These are phyloP conservation scores for Capronia epimyces DNA, from an alignment of 2,329 filamentous ascomycete genomes.

Conservation along the genomic window DNA sequence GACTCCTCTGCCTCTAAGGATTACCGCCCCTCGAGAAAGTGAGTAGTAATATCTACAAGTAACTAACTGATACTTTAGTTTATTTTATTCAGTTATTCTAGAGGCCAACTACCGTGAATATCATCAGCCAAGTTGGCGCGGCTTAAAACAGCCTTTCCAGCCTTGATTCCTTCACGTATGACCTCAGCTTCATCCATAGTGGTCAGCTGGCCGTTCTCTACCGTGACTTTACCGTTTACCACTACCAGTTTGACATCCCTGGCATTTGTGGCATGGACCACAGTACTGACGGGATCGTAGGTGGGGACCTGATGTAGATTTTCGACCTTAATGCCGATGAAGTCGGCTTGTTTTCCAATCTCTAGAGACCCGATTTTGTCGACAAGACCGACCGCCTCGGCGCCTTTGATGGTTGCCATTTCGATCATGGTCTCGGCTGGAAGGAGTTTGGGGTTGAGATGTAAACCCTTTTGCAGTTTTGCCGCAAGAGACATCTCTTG, in stretches of 20 bases:
- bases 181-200: neutral
- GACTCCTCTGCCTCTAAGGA: too few species aligned
- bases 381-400: slow-evolving; percentile 44
- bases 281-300: neutral
- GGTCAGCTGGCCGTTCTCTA: neutral
- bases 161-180: too few species aligned
- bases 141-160: too few species aligned
- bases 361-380: slow-evolving; percentile 34
- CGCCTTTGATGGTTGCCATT: slow-evolving; percentile 50
- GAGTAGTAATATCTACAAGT: too few species aligned
- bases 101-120: too few species aligned
- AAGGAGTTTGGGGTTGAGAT: slow-evolving; percentile 40
- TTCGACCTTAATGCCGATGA: slow-evolving; percentile 32
- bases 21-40: too few species aligned
- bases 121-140: too few species aligned
- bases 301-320: neutral
- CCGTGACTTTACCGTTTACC: neutral
- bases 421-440: slow-evolving; percentile 45
- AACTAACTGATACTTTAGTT: too few species aligned
- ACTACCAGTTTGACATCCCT: neutral
- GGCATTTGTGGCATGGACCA: neutral
- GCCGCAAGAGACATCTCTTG: slow-evolving; percentile 50
- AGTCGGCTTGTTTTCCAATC: slow-evolving; percentile 40
- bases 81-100: too few species aligned
- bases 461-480: slow-evolving; percentile 45